These are phyloP conservation scores for Mortierella sp. DNA, from an alignment of 371 early-diverging fungal species.

Conservation along the genomic window DNA sequence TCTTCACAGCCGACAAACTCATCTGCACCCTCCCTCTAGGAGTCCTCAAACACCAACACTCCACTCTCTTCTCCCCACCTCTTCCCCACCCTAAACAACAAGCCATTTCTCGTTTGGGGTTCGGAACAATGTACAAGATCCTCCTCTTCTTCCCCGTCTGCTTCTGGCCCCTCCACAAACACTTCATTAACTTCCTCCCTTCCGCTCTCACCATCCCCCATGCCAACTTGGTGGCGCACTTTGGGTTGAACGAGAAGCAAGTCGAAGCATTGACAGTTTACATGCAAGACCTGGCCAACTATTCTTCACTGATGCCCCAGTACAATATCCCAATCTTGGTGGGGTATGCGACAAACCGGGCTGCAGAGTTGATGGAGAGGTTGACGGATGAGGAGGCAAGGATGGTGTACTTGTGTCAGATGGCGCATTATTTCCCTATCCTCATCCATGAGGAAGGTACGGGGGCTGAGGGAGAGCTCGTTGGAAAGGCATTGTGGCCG, in stretches of 20 bases:
- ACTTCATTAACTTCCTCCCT: slow-evolving; percentile 54
- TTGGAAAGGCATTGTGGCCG: slow-evolving; percentile 24
- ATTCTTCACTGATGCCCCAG: slow-evolving; percentile 44
- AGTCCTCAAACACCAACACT: slow-evolving; percentile 41
- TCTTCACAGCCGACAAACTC: slow-evolving; percentile 40
- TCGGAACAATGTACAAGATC: slow-evolving; percentile 57
- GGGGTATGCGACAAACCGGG: slow-evolving; percentile 53
- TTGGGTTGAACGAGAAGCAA: slow-evolving; percentile 28
- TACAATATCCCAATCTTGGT: slow-evolving; percentile 40
- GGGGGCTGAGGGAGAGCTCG: not conserved
- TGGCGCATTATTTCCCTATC: slow-evolving; percentile 41
- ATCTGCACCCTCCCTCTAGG: slow-evolving; percentile 53
- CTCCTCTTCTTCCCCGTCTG: slow-evolving; percentile 40
- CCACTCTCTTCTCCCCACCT: slow-evolving; percentile 31
- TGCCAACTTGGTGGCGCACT: slow-evolving; percentile 3
- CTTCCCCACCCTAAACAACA: slow-evolving; percentile 45
- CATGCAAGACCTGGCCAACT: slow-evolving; percentile 49
- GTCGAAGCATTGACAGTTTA: slow-evolving; percentile 29
- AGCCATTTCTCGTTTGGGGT: slow-evolving; percentile 41
- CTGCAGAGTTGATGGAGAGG: slow-evolving; percentile 46
- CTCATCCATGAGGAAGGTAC: not conserved
- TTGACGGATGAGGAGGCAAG: slow-evolving; percentile 40
- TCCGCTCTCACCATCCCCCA: not conserved
- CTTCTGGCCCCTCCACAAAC: slow-evolving; percentile 48
- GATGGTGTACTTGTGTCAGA: slow-evolving; percentile 39